Conservation (phyloP, 2,329 filamentous ascomycete genomes). For the Lecanosticta acicola region DNA sequence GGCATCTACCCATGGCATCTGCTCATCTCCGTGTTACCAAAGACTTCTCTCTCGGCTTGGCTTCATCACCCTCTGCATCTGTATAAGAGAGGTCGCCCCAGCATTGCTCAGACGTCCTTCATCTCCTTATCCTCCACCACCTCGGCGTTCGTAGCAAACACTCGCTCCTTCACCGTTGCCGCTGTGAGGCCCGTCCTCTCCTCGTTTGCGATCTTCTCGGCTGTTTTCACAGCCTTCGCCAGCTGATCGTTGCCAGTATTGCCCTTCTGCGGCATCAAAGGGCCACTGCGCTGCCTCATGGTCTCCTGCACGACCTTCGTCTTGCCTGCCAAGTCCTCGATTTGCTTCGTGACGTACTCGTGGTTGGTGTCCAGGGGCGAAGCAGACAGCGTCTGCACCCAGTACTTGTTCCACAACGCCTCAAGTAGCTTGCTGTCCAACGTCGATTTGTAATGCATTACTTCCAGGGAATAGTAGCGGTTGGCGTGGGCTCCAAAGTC, state of each 20-base stretch:
- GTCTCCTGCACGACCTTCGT: constrained; percentile 48
- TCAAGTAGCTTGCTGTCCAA: constrained; percentile 83
- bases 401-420: constrained; percentile 97
- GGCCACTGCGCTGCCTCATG: constrained; percentile 25
- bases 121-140: constrained; percentile 28
- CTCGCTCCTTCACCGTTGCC: constrained; percentile 56
- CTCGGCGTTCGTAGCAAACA: constrained; percentile 44
- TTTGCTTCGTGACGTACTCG: constrained; percentile 88
- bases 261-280: constrained; percentile 23
- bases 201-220: constrained; percentile 56
- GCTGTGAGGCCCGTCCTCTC: constrained; percentile 60
- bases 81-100: too few species aligned
- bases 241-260: constrained; percentile 46
- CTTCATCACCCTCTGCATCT: too few species aligned
- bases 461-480: constrained; percentile 84
- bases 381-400: constrained; percentile 91
- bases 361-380: constrained; percentile 86
- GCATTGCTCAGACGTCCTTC: constrained; percentile 23
- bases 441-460: constrained; percentile 90
- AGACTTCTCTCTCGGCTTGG: too few species aligned
- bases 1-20: too few species aligned
- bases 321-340: constrained; percentile 80
- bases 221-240: constrained; percentile 56
- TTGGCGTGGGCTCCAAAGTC: constrained; percentile 92
- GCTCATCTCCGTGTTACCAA: too few species aligned